Conservation (phyloP, 208 protist species). For the Trypanosomatidae sp. region DNA sequence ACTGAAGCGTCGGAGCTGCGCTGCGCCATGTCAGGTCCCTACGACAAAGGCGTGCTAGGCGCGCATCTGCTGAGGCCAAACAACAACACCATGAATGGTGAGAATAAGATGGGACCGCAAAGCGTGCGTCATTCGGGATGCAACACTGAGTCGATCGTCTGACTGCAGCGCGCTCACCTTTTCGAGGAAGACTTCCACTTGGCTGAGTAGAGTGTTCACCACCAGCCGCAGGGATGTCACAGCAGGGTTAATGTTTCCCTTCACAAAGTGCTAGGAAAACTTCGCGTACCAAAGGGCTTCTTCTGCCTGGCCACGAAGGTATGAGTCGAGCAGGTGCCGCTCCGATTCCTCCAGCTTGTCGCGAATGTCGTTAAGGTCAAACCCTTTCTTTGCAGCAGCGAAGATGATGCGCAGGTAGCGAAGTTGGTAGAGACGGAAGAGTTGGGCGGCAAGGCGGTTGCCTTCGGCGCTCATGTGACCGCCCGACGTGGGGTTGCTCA, state of each 20-base stretch:
- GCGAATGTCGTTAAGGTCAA: conserved; percentile 67
- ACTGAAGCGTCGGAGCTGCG: neutral
- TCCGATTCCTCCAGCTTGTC: conserved; percentile 75
- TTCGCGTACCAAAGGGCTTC: conserved; percentile 48
- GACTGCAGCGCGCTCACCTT: neutral
- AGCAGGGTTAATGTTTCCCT: neutral
- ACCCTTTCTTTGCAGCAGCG: conserved; percentile 63
- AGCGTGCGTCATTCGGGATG: neutral
- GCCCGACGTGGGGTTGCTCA: conserved; percentile 44
- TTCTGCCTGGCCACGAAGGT: conserved; percentile 38
- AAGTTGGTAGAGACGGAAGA: conserved; percentile 73
- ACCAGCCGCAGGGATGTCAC: neutral
- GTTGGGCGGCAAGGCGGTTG: conserved; percentile 67
- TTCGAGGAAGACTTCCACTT: neutral
- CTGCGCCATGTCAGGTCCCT: neutral
- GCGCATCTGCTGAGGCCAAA: neutral
- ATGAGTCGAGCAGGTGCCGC: conserved; percentile 52
- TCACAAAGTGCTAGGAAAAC: conserved; percentile 12
- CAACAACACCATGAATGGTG: neutral
- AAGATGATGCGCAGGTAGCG: conserved; percentile 77
- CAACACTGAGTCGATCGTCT: neutral
- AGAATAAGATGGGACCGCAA: neutral
- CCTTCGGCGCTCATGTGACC: conserved; percentile 48
- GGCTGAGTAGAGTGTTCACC: neutral
- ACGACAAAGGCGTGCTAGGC: neutral